Evolutionary conservation across 169 alveolate species (phyloP), one percentile per base, ranked within the genome.

Genomic region (Cytauxzoon felis): DNA sequence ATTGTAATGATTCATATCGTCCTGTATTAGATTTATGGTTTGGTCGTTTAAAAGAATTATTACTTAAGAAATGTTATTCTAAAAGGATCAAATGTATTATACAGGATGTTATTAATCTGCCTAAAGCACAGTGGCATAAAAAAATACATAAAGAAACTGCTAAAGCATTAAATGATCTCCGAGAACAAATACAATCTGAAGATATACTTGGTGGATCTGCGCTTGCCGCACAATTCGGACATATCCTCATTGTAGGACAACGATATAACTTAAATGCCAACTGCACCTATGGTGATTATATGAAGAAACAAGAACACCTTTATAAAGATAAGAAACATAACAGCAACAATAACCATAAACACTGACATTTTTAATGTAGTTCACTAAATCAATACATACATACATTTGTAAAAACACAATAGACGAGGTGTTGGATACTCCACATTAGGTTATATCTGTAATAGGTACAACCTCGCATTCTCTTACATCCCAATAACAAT

Each of bases 121-220:
- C 95, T 11, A 88, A 88, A 63, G 91, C 92, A 3, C 92, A 89
- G 52, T 92, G 96, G 96, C 91, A 91, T 45, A 90, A 90, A 64
- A 92, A 92, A 54, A 86, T 91, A 3, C 96, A 92, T 66, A 87
- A 83, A 62, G 95, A 92, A 53, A 82, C 90, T 45, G 96, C 96
- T n/a, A 89, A 92, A 82, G 93, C 95, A 1, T 67, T 92, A 30
- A 90, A 81, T 52, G 96, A 88, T 51, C 67, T 92, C 71, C 70
- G 93, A 16, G 92, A 89, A 24, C 93, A 92, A 73, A 88, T 92
- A 34, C 88, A 92, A 34, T 88, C 91, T 34, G 96, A 92, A 59
- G 95, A 92, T 68, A 91, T 87, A 33, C 58, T 91, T 67, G 96
- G 96, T 2, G 96, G 96, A 3, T 85, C 95, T 8, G 89, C 91